A percentile compares a stretch with the other conserved stretches of the same genome.
Conservation (phyloP, 164 flowering plant genomes). For the Berberis thunbergii region DNA sequence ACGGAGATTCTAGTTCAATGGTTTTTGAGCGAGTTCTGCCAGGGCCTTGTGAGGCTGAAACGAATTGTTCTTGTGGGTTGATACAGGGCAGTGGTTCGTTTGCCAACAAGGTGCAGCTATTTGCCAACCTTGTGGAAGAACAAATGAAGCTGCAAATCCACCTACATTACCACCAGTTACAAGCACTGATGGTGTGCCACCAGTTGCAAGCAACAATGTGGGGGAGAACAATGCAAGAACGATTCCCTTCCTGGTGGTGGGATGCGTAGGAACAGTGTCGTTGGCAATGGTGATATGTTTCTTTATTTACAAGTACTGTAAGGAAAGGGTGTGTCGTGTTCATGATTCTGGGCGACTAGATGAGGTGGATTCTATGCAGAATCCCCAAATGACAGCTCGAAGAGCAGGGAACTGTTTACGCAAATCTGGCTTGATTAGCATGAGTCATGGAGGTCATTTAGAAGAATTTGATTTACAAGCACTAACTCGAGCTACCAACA, state of each 20-base stretch:
- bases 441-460: slow-evolving; percentile 33
- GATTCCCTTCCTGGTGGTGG: slow-evolving; percentile 53
- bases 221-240: slow-evolving; percentile 17
- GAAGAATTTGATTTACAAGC: slow-evolving; percentile 48
- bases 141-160: neutral
- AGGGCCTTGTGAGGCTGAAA: slow-evolving; percentile 36
- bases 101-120: slow-evolving; percentile 29
- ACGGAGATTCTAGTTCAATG: slow-evolving; percentile 11
- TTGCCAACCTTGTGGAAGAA: slow-evolving; percentile 25
- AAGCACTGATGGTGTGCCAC: neutral
- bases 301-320: slow-evolving; percentile 24
- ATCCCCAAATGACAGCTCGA: neutral
- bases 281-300: slow-evolving; percentile 19
- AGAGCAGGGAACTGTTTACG: slow-evolving; percentile 26
- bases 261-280: slow-evolving; percentile 38
- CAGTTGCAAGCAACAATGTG: neutral
- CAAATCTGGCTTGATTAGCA: slow-evolving; percentile 49
- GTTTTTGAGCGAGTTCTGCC: slow-evolving; percentile 47
- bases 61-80: slow-evolving; percentile 23
- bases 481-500: slow-evolving; percentile 32
- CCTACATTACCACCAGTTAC: slow-evolving; percentile 6
- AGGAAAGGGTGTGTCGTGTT: slow-evolving; percentile 30
- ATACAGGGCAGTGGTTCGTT: slow-evolving; percentile 12
- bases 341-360: slow-evolving; percentile 79
- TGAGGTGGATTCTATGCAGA: slow-evolving; percentile 4